A percentile compares a stretch with the other conserved stretches of the same genome.
phyloP scores from a whole-genome alignment of 352 stramenopile genomes.

The Peronospora tabacina region DNA sequence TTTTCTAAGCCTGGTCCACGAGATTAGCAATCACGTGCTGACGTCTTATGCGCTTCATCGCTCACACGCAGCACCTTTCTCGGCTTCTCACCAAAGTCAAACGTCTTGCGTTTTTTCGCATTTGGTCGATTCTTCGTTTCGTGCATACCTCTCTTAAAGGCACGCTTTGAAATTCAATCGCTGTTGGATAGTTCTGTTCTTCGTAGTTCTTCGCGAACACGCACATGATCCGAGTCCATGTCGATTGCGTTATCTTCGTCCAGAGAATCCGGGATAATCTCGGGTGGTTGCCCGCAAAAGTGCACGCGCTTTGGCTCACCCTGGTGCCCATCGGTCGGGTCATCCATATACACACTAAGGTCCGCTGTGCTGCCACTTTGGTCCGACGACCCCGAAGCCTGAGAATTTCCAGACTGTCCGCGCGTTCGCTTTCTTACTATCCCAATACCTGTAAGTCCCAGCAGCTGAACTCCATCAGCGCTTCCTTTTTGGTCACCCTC shows the following conservation, averaged over 20 bases:
- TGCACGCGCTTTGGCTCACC: conserved; percentile 43
- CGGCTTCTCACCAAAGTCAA: conserved; percentile 2
- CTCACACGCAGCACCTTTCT: conserved; percentile 13
- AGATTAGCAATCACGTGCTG: conserved; percentile 5
- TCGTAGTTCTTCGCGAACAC: conserved; percentile 20
- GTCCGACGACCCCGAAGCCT: conserved; percentile 38
- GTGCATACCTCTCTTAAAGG: conserved; percentile 10
- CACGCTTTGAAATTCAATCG: conserved; percentile 19
- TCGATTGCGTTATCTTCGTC: conserved; percentile 15
- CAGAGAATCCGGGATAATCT: conserved; percentile 34
- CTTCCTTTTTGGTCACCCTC: conserved; percentile 26
- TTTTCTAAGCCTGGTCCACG: conserved; percentile 1
- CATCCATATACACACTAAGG: conserved; percentile 34
- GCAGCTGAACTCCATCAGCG: conserved; percentile 29
- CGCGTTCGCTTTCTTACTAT: conserved; percentile 40
- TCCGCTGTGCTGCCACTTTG: conserved; percentile 40
- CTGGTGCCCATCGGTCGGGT: conserved; percentile 26
- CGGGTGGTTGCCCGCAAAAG: conserved; percentile 35
- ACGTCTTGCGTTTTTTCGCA: conserved; percentile 8
- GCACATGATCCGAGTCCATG: conserved; percentile 12
- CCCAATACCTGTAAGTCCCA: conserved; percentile 26
- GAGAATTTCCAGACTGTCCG: conserved; percentile 45
- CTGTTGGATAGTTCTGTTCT: conserved; percentile 26
- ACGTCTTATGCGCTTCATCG: conserved; percentile 2
- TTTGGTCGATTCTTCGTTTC: conserved; percentile 9